Base-by-base conservation (phyloP, 23 red algal species). In the Gracilaria domingensis region DNA sequence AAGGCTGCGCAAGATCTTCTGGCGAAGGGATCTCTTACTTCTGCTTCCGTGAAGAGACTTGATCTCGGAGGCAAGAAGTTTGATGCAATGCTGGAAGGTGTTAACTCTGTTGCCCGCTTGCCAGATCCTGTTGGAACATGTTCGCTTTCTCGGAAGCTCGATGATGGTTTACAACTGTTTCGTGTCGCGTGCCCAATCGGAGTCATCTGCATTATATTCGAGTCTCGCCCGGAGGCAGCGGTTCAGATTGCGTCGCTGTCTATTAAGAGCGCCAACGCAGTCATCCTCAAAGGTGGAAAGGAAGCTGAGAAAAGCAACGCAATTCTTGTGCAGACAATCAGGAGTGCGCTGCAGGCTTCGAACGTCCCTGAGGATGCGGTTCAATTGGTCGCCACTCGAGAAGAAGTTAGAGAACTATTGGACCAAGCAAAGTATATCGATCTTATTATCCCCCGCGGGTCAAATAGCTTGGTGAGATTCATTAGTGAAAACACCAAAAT, bases 171-270 rank as follows among this genome's bases (percentile, higher is more conserved):
- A 33, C 90, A 96, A 35, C 74, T 99, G 13, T 99, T 94, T 86
- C 94, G 97, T 5, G 93, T 99, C 12, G 75, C 94, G 21, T 96
- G 94, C 81, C 97, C 97, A n/a, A 95, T 99, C 81, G 97, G 97
- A 30, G 94, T 99, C 39, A 88, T 99, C 59, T 91, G 84, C 44
- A 85, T 99, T 54, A 96, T 99, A 53, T 99, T 99, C 79, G 97
- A 99, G 82, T 91, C 97, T 5, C 89, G 97, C 13, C 97, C 97
- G 17, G 97, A 99, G 48, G 97, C 97, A 21, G 93, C 92, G 1
- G 97, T 99, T 12, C 97, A 99, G 81, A 99, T 99, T 80, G 84
- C 93, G 21, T 76, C 90, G 12, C 80, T 99, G 17, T 91, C 90
- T 77, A 90, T 96, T 23, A 99, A 99, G 78, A 89, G 80, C 60